Percentiles rank a stretch among this genome's conserved stretches.
These are phyloP conservation scores for Phylloporus rhodoxanthus DNA, from an alignment of 768 basidiomycete species.

Conservation along the genomic window DNA sequence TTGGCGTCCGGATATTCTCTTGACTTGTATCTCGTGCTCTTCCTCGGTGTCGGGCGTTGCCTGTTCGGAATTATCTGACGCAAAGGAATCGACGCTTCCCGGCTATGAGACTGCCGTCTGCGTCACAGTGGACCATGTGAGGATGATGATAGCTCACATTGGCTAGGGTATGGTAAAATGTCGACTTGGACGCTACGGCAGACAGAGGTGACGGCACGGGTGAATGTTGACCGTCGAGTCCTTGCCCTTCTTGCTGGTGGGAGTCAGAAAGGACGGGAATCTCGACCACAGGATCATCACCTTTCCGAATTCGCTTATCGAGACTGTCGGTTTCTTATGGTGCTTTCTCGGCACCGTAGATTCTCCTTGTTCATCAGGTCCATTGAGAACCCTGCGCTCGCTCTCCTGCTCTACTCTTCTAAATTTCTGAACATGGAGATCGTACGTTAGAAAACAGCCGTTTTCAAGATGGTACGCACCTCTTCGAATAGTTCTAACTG, in stretches of 20 bases:
- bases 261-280: conserved; percentile 1
- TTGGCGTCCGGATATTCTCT: conserved; percentile 40
- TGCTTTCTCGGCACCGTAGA: conserved; percentile 25
- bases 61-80: conserved; percentile 32
- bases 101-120: conserved; percentile 31
- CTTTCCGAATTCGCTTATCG: conserved; percentile 58
- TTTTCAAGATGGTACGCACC: conserved; percentile 11
- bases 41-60: conserved; percentile 38
- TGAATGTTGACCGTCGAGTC: conserved; percentile 18
- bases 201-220: conserved; percentile 32
- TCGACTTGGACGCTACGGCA: conserved; percentile 40
- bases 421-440: conserved; percentile 41
- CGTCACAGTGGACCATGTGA: conserved; percentile 7
- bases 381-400: conserved; percentile 42
- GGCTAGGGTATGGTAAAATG: conserved; percentile 42
- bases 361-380: conserved; percentile 15
- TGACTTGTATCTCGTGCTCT: conserved; percentile 44
- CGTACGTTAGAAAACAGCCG: not conserved
- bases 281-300: conserved; percentile 28
- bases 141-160: conserved; percentile 29
- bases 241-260: conserved; percentile 18
- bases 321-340: conserved; percentile 46
- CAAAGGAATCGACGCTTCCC: conserved; percentile 40
- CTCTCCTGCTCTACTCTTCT: conserved; percentile 52
- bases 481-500: conserved; percentile 28